phyloP scores from a whole-genome alignment of 768 basidiomycete genomes.

The Pisolithus orientalis region DNA sequence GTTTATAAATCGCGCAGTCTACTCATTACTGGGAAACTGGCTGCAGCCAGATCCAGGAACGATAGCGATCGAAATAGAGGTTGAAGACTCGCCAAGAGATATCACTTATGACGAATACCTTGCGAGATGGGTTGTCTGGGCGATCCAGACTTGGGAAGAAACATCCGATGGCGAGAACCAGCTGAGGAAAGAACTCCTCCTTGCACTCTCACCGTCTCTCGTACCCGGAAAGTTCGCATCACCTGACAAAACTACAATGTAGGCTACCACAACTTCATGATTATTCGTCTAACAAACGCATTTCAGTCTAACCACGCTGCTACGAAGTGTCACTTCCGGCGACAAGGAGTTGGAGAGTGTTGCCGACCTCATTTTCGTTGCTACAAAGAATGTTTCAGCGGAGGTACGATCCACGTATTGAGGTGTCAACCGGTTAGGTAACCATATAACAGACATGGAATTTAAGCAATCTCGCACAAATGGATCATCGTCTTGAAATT shows the following conservation, averaged over 20 bases:
- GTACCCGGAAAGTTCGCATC: constrained; percentile 30
- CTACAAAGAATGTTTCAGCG: not conserved
- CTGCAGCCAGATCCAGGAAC: constrained; percentile 7
- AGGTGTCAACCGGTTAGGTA: not conserved
- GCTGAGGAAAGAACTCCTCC: constrained; percentile 40
- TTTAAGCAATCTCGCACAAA: constrained; percentile 38
- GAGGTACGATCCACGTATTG: constrained; percentile 11
- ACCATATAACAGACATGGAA: constrained; percentile 34
- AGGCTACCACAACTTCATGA: constrained; percentile 6
- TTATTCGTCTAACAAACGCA: constrained; percentile 4
- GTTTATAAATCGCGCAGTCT: constrained; percentile 42
- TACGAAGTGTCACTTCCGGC: constrained; percentile 15
- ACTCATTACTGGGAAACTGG: constrained; percentile 24
- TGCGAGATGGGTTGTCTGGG: constrained; percentile 69
- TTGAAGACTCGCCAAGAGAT: constrained; percentile 24
- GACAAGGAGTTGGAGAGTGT: constrained; percentile 14
- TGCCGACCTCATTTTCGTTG: constrained; percentile 12
- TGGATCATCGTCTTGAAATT: constrained; percentile 42
- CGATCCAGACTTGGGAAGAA: constrained; percentile 34
- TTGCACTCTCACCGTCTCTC: constrained; percentile 42
- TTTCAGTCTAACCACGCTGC: constrained; percentile 17
- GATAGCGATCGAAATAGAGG: constrained; percentile 14
- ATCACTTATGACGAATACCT: constrained; percentile 51
- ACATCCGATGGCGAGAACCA: constrained; percentile 30
- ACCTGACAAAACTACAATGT: constrained; percentile 30